phyloP scores from a whole-genome alignment of 257 asterid species.

The Prunella vulgaris region DNA sequence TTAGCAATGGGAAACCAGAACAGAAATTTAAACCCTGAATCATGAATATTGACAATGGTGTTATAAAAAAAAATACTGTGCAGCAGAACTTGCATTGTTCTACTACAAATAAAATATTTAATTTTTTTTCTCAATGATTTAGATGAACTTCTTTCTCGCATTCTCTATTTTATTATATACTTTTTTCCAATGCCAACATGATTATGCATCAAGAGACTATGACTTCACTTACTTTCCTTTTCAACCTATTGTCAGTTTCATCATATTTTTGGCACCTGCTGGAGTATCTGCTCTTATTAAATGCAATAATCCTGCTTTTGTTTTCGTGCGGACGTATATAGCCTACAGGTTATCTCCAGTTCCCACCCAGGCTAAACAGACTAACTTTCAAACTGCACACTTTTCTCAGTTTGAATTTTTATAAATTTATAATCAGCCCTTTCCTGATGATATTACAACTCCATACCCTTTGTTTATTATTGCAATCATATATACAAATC shows the following conservation, averaged over 20 bases:
- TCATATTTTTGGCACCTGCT: too few species aligned
- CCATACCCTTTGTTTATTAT: too few species aligned
- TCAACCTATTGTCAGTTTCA: not conserved
- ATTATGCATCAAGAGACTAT: not conserved
- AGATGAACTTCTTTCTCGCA: not conserved
- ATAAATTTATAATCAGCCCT: too few species aligned
- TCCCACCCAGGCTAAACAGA: too few species aligned
- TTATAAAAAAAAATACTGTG: not conserved
- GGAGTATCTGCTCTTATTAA: too few species aligned
- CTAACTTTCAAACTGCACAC: too few species aligned
- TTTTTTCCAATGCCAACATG: not conserved
- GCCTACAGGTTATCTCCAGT: too few species aligned
- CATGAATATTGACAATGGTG: not conserved
- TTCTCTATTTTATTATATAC: not conserved
- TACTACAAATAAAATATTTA: not conserved
- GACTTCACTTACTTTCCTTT: not conserved
- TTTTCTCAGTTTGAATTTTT: too few species aligned
- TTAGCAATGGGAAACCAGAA: not conserved
- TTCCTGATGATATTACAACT: too few species aligned
- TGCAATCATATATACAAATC: too few species aligned
- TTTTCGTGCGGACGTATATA: not conserved
- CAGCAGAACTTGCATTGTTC: not conserved
- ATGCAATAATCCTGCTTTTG: too few species aligned
- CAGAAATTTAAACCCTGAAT: not conserved
- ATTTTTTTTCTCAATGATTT: not conserved